Evolutionary conservation across 176 grass and related monocot species (phyloP), one percentile per base, ranked within the genome.

Genomic region (Hordeum marinum): DNA sequence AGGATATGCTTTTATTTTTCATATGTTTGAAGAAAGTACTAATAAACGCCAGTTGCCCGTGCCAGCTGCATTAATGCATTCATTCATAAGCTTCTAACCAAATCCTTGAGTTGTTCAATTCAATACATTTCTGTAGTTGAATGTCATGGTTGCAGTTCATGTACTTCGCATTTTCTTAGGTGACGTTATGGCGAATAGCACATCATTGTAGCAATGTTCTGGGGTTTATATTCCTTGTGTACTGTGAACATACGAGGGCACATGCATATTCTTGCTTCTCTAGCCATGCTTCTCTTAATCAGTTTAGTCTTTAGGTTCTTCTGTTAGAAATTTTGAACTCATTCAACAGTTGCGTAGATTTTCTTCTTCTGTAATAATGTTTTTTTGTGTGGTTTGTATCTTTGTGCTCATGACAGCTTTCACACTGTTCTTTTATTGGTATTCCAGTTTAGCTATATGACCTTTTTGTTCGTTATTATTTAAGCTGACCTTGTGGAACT

Each of bases 21-120:
- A 43, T 90, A 32, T 76, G 63, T 36, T 63, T 72, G n/a, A 85
- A 63, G 52, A 39, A 71, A 52, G 4, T 69, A 60, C 59, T 67
- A 59, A 11, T 67, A 35, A 40, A 76, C 11, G 57, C 39, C 3
- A 8, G 34, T 64, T 46, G 24, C 13, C 77, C 57, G 27, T 86
- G 24, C 23, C 66, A 72, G 54, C 11, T 63, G 27, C 31, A 77
- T 82, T 21, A 86, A 68, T 72, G 41, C 58, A 66, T 36, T 57
- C 54, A 73, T 73, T 63, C 36, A 13, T 85, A 40, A 86, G 76
- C 17, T 68, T 75, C 23, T 85, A 72, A 87, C 21, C 31, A 4
- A 74, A 61, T 72, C 52, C 9, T 41, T 11, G 36, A 61, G 37
- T 75, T 61, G 77, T 24, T 82, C 11, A 55, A 58, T 87, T 58